phyloP scores from a whole-genome alignment of 2,329 filamentous ascomycete genomes.

The Penicillium oxalicum region DNA sequence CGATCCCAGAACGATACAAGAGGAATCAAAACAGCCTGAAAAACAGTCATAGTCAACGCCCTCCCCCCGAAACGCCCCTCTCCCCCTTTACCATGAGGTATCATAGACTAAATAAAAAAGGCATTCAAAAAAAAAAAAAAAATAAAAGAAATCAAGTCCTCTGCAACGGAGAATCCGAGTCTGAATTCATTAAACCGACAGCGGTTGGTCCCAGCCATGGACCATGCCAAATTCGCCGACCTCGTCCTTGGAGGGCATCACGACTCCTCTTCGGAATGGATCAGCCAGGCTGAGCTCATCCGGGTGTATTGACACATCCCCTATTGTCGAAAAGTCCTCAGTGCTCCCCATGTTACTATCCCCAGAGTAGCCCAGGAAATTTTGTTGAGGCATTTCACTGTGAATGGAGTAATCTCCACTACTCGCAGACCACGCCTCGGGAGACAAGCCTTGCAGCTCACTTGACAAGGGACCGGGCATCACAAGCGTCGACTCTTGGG shows the following conservation, averaged over 20 bases:
- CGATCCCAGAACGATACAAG: no score
- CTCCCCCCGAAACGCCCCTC: no score
- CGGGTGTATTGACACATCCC: slow-evolving; percentile 19
- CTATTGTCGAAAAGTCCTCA: slow-evolving; percentile 37
- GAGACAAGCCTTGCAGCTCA: slow-evolving; percentile 34
- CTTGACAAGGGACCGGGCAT: slow-evolving; percentile 14
- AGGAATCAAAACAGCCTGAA: no score
- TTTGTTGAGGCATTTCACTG: slow-evolving; percentile 40
- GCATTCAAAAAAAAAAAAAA: neutral
- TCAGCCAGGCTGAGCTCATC: slow-evolving; percentile 30
- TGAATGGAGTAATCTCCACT: slow-evolving; percentile 32
- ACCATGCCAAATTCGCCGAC: slow-evolving; percentile 28
- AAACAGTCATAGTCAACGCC: no score
- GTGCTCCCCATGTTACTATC: slow-evolving; percentile 51
- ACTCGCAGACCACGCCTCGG: slow-evolving; percentile 35
- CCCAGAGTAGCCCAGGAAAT: slow-evolving; percentile 55
- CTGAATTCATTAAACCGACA: slow-evolving; percentile 23
- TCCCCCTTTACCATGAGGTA: no score
- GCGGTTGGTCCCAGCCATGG: slow-evolving; percentile 31
- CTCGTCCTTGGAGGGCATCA: slow-evolving; percentile 32
- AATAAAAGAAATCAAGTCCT: neutral
- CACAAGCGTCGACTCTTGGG: slow-evolving; percentile 14
- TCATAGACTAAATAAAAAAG: no score
- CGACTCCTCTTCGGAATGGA: slow-evolving; percentile 30
- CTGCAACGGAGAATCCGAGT: no score